Percentiles rank a stretch among this genome's conserved stretches.
Evolutionary conservation across 1,284 basidiomycete species (phyloP).

Genomic region (Moesziomyces parantarcticus): DNA sequence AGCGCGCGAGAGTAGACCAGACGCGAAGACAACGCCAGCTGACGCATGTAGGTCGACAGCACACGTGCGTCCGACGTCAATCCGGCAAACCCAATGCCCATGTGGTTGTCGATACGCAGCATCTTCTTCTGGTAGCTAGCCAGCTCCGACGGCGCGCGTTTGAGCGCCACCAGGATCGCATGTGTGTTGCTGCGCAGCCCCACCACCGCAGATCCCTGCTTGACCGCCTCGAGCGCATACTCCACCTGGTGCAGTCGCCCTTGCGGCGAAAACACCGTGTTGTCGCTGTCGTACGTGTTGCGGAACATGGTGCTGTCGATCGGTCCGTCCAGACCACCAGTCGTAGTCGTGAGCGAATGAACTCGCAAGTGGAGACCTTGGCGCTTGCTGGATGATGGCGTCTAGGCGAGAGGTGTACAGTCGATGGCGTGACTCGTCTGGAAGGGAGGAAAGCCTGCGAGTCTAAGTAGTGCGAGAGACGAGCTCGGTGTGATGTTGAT

Average conservation of each 20-base stretch:
- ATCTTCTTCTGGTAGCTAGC: constrained; percentile 99
- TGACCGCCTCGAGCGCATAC: constrained; percentile 98
- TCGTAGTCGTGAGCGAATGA: no score
- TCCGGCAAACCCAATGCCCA: constrained; percentile 97
- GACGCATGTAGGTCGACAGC: constrained; percentile 90
- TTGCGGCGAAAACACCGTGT: constrained; percentile 67
- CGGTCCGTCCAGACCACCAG: not conserved
- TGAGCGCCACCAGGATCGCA: constrained; percentile 90
- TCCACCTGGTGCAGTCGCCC: constrained; percentile 86
- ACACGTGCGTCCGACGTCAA: constrained; percentile 98
- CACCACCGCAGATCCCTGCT: constrained; percentile 98
- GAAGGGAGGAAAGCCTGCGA: no score
- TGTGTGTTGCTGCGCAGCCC: constrained; percentile 95
- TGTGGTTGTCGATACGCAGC: constrained; percentile 98
- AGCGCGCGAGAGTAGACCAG: constrained; percentile 95
- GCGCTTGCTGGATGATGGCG: no score
- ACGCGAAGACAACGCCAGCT: constrained; percentile 93
- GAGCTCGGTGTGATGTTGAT: no score
- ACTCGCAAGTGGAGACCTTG: no score
- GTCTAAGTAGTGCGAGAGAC: no score
- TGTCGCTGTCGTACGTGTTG: constrained; percentile 67
- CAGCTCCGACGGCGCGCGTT: constrained; percentile 98
- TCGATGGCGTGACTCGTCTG: no score
- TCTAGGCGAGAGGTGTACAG: no score
- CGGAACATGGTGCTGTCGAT: constrained; percentile 46